Percentiles rank a stretch among this genome's conserved stretches.
phyloP scores from a whole-genome alignment of 2,329 filamentous ascomycete genomes.

The Phyllosticta citribraziliensis region DNA sequence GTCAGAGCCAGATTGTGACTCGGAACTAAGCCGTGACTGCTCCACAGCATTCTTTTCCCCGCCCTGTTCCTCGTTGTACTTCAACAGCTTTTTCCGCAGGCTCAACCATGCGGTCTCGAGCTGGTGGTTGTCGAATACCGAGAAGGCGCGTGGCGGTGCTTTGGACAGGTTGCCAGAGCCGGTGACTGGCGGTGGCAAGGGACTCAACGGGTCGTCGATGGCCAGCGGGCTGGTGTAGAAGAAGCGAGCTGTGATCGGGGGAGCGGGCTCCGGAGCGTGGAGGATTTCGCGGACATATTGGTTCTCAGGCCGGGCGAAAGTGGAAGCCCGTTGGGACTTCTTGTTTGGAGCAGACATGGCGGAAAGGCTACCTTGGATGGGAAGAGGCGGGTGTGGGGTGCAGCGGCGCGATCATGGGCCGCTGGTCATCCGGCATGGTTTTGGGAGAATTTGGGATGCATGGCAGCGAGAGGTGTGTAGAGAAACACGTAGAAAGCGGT shows the following conservation, averaged over 20 bases:
- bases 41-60: slow-evolving; percentile 21
- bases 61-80: slow-evolving; percentile 30
- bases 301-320: slow-evolving; percentile 22
- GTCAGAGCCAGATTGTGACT: slow-evolving; percentile 1
- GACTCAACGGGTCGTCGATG: slow-evolving; percentile 80
- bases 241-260: slow-evolving; percentile 41
- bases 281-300: slow-evolving; percentile 37
- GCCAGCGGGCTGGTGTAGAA: slow-evolving; percentile 77
- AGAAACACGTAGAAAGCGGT: background rate
- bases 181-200: slow-evolving; percentile 46
- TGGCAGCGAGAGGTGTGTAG: background rate
- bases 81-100: slow-evolving; percentile 42
- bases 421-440: background rate
- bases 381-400: background rate
- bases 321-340: slow-evolving; percentile 2
- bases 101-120: slow-evolving; percentile 69
- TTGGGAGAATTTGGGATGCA: background rate
- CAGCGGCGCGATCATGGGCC: slow-evolving; percentile 1
- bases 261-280: slow-evolving; percentile 26
- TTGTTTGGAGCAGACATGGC: slow-evolving; percentile 3
- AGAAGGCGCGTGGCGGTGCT: slow-evolving; percentile 65
- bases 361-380: background rate
- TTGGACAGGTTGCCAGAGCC: slow-evolving; percentile 38
- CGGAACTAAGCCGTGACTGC: background rate
- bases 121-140: slow-evolving; percentile 65